These are phyloP conservation scores for Suillus hirtellus DNA, from an alignment of 768 basidiomycete genomes.

Conservation along the genomic window DNA sequence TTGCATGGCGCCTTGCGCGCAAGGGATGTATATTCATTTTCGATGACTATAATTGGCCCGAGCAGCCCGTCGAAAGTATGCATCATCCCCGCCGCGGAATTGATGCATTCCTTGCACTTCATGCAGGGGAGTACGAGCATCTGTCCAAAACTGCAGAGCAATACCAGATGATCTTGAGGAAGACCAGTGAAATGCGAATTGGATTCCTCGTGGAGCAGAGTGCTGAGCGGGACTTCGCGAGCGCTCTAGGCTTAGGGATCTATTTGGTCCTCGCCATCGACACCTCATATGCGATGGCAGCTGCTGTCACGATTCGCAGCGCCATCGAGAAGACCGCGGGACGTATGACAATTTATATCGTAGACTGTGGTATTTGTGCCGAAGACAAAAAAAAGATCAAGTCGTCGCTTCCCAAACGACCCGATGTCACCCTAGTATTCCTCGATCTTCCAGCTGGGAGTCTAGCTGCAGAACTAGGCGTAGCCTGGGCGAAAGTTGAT, in stretches of 20 bases:
- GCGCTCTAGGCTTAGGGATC: slow-evolving; percentile 44
- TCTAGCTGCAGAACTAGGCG: slow-evolving; percentile 29
- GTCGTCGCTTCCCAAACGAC: slow-evolving; percentile 26
- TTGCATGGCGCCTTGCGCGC: slow-evolving; percentile 55
- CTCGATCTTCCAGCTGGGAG: slow-evolving; percentile 35
- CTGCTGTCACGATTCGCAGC: slow-evolving; percentile 49
- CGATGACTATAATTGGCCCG: slow-evolving; percentile 50
- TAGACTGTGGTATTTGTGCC: slow-evolving; percentile 45
- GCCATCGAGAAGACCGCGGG: slow-evolving; percentile 35
- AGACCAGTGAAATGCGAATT: slow-evolving; percentile 52
- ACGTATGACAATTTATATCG: slow-evolving; percentile 49
- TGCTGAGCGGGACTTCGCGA: slow-evolving; percentile 8
- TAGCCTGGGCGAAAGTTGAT: slow-evolving; percentile 53
- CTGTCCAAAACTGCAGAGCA: slow-evolving; percentile 36
- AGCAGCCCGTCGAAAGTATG: slow-evolving; percentile 35
- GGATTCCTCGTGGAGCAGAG: slow-evolving; percentile 39
- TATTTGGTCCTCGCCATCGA: slow-evolving; percentile 48
- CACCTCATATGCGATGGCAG: slow-evolving; percentile 46
- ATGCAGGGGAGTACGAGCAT: slow-evolving; percentile 46
- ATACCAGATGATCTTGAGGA: slow-evolving; percentile 57
- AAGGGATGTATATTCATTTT: slow-evolving; percentile 54
- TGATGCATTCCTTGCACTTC: slow-evolving; percentile 54
- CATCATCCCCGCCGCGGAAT: slow-evolving; percentile 57
- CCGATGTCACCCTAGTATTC: slow-evolving; percentile 44
- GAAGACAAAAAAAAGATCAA: slow-evolving; percentile 37